Evolutionary conservation across 108 stramenopile species (phyloP).

Genomic region (Thalassiosira profunda): DNA sequence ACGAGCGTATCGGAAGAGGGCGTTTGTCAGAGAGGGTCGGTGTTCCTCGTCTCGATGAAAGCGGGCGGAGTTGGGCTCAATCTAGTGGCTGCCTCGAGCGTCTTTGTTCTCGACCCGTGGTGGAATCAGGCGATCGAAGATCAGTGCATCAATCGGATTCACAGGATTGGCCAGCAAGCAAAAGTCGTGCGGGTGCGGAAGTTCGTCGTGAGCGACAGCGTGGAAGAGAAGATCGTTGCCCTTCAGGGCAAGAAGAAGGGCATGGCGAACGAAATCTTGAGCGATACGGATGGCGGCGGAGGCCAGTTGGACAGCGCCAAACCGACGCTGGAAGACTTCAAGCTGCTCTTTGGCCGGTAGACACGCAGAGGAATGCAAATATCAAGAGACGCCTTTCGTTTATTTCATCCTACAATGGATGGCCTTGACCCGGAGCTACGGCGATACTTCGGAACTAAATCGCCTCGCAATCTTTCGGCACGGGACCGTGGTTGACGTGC

Average conservation of each 20-base stretch:
- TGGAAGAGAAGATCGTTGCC: constrained; percentile 85
- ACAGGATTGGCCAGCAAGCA: constrained; percentile 88
- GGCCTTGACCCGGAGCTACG: no score
- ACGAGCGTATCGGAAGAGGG: neutral
- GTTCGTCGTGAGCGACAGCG: constrained; percentile 77
- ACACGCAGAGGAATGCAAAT: neutral
- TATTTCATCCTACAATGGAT: neutral
- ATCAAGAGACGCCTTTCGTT: neutral
- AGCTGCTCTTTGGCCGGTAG: constrained; percentile 61
- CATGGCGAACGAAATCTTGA: constrained; percentile 69
- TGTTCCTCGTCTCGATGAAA: constrained; percentile 83
- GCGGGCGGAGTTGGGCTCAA: constrained; percentile 88
- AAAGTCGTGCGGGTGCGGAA: constrained; percentile 75
- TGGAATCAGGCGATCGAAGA: constrained; percentile 88
- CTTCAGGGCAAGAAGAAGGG: constrained; percentile 79
- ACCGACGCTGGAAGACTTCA: constrained; percentile 83
- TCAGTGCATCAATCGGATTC: constrained; percentile 71
- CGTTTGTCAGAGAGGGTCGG: constrained; percentile 52
- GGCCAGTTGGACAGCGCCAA: constrained; percentile 39
- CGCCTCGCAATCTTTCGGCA: constrained; percentile 8
- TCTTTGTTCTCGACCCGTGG: constrained; percentile 90
- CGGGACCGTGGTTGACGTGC: constrained; percentile 3
- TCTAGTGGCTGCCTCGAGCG: constrained; percentile 71
- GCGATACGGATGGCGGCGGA: constrained; percentile 25
- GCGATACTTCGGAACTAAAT: no score